phyloP scores from a whole-genome alignment of 2,329 filamentous ascomycete species.

The Clarireedia paspali region DNA sequence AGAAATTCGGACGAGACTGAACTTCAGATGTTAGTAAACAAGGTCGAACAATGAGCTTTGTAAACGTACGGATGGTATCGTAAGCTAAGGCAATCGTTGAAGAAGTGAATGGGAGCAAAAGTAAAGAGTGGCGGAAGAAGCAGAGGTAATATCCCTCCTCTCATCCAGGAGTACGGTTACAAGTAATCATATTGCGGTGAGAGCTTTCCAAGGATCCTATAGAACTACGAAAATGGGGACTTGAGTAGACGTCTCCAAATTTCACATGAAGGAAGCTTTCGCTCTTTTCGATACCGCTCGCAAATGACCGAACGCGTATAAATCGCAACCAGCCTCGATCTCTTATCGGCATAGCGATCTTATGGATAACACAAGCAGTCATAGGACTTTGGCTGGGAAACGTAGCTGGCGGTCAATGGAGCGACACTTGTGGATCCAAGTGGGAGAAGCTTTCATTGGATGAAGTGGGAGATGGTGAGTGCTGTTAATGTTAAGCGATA shows the following conservation, averaged over 20 bases:
- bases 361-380: not conserved
- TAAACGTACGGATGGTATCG: not conserved
- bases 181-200: conserved; percentile 9
- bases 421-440: too few species aligned
- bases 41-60: not conserved
- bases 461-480: too few species aligned
- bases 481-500: too few species aligned
- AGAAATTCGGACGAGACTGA: not conserved
- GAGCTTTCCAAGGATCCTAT: not conserved
- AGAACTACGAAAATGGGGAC: not conserved
- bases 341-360: not conserved
- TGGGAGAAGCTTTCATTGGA: too few species aligned
- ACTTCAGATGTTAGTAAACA: not conserved
- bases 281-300: too few species aligned
- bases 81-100: not conserved
- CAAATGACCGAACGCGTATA: too few species aligned
- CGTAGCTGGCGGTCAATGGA: conserved; percentile 8
- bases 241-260: not conserved
- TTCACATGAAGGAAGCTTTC: not conserved
- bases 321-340: too few species aligned
- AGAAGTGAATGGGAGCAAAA: not conserved
- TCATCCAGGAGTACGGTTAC: not conserved
- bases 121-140: not conserved
- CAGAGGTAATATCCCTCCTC: conserved; percentile 1
- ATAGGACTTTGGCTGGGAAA: not conserved